phyloP scores from a whole-genome alignment of 2,329 filamentous ascomycete genomes.

The Diaporthe longicolla region DNA sequence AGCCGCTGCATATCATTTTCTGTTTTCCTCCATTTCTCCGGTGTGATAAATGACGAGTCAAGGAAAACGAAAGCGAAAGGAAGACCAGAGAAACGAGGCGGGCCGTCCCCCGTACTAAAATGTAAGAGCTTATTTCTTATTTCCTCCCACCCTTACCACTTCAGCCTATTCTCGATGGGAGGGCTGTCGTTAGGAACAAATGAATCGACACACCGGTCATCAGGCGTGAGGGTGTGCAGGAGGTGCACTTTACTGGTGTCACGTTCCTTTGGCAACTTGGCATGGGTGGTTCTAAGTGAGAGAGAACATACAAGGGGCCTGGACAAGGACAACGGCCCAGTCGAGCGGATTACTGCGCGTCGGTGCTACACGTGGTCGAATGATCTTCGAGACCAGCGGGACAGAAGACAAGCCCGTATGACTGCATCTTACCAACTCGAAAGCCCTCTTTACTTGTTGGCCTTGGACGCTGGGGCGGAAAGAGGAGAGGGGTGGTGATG shows the following conservation, averaged over 20 bases:
- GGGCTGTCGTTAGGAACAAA: slow-evolving; percentile 14
- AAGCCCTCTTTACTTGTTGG: background rate
- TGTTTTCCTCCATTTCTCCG: background rate
- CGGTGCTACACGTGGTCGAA: slow-evolving; percentile 31
- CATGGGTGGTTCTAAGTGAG: background rate
- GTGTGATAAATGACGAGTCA: slow-evolving; percentile 3
- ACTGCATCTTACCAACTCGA: slow-evolving; percentile 18
- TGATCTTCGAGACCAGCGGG: slow-evolving; percentile 10
- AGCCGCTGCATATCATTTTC: slow-evolving; percentile 11
- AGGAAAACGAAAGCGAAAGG: background rate
- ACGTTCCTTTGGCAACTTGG: slow-evolving; percentile 23
- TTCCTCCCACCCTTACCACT: background rate
- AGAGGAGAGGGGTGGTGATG: background rate
- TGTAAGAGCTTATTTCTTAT: slow-evolving; percentile 8
- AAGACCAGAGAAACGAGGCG: background rate
- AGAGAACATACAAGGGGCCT: background rate
- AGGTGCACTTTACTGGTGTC: slow-evolving; percentile 32
- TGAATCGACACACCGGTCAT: slow-evolving; percentile 22
- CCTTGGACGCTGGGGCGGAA: background rate
- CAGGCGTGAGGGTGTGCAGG: slow-evolving; percentile 18
- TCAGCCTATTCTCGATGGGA: slow-evolving; percentile 22
- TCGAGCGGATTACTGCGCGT: slow-evolving; percentile 9
- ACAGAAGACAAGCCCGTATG: slow-evolving; percentile 1
- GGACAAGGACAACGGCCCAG: background rate
- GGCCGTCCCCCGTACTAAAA: slow-evolving; percentile 31